These are phyloP conservation scores for Vigna hirtella DNA, from an alignment of 306 rosid genomes.

Conservation along the genomic window DNA sequence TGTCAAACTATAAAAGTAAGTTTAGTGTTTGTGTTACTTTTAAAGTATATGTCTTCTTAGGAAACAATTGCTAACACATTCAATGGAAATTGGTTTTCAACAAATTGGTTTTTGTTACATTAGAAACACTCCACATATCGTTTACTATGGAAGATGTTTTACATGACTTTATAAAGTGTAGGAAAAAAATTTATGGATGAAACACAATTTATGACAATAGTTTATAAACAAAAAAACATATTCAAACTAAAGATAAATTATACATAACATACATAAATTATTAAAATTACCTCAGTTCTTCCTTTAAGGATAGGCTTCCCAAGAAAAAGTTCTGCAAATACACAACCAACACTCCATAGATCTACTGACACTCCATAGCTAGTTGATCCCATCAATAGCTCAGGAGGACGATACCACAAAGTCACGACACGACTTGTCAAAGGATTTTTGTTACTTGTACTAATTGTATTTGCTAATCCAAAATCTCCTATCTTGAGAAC, in stretches of 20 bases:
- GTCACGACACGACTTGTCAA: constrained; percentile 96
- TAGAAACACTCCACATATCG: too few species aligned
- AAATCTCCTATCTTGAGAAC: constrained; percentile 91
- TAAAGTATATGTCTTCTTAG: too few species aligned
- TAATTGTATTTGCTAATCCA: constrained; percentile 84
- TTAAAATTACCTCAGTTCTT: constrained; percentile 84
- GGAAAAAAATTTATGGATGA: too few species aligned
- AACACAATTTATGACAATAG: too few species aligned
- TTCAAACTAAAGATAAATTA: too few species aligned
- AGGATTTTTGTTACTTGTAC: constrained; percentile 61
- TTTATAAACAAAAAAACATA: too few species aligned
- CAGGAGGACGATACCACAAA: constrained; percentile 98
- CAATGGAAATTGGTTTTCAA: neutral
- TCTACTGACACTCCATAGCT: constrained; percentile 87
- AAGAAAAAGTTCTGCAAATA: constrained; percentile 82
- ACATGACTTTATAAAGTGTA: too few species aligned
- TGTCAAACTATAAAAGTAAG: constrained; percentile 11
- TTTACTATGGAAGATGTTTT: too few species aligned
- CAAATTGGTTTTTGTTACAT: too few species aligned
- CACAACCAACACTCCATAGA: constrained; percentile 98
- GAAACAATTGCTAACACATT: neutral
- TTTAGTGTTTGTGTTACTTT: neutral
- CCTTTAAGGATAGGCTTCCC: constrained; percentile 93
- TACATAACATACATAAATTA: neutral
- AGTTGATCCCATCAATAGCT: constrained; percentile 94